These are phyloP conservation scores for Megacollybia marginata DNA, from an alignment of 768 basidiomycete genomes.

Conservation along the genomic window DNA sequence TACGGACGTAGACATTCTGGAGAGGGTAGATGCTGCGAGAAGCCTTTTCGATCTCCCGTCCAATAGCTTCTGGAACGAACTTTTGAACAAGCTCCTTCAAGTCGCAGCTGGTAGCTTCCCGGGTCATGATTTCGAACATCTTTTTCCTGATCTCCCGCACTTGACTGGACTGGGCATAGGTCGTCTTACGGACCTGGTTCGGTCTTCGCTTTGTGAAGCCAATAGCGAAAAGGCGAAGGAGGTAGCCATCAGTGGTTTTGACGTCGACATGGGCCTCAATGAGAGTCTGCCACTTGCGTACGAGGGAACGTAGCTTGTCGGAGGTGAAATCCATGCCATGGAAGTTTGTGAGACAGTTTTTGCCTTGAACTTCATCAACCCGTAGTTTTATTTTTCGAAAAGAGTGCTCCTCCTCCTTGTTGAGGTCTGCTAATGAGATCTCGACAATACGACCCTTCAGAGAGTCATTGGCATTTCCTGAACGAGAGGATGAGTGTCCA, in stretches of 20 bases:
- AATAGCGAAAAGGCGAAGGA: constrained; percentile 96
- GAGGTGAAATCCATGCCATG: constrained; percentile 99
- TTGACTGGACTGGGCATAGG: constrained; percentile 93
- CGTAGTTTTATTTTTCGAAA: constrained; percentile 99
- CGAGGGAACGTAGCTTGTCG: constrained; percentile 98
- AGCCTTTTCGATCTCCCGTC: constrained; percentile 99
- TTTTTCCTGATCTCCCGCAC: constrained; percentile 97
- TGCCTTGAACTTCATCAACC: constrained; percentile 94
- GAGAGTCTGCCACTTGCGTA: constrained; percentile 99
- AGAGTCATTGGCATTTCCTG: constrained; percentile 96
- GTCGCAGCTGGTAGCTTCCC: constrained; percentile 92
- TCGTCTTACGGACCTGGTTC: constrained; percentile 97
- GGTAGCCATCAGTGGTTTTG: constrained; percentile 98
- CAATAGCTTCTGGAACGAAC: constrained; percentile 98
- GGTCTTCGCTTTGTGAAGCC: constrained; percentile 98
- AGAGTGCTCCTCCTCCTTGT: constrained; percentile 99
- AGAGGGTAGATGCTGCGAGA: constrained; percentile 94
- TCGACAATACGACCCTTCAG: constrained; percentile 96
- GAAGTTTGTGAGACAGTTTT: constrained; percentile 99
- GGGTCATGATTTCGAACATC: constrained; percentile 99
- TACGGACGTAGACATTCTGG: constrained; percentile 98
- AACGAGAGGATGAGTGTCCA: constrained; percentile 7
- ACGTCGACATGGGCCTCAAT: constrained; percentile 99
- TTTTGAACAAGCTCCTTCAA: constrained; percentile 98
- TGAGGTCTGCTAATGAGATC: constrained; percentile 93